Evolutionary conservation across 306 rosid species (phyloP).

Genomic region (Inga leiocalycina): DNA sequence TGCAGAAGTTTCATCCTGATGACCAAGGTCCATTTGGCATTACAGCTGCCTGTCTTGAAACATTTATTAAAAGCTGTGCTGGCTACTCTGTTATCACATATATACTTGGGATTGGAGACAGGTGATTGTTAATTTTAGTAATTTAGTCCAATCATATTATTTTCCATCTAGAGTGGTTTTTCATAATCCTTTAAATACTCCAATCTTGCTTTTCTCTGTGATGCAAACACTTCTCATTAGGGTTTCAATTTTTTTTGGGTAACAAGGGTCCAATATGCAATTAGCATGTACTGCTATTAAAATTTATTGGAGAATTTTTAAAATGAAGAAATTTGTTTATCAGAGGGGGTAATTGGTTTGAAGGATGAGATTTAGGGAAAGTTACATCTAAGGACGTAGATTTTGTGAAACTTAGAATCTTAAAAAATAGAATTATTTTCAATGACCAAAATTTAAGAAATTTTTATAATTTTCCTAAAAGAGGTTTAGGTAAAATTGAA

Average conservation of each 20-base stretch:
- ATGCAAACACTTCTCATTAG: neutral
- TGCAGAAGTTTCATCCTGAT: constrained; percentile 96
- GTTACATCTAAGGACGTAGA: neutral
- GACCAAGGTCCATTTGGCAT: constrained; percentile 96
- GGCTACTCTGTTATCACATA: constrained; percentile 99
- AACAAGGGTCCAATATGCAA: neutral
- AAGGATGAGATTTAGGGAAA: neutral
- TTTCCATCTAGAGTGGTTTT: constrained; percentile 17
- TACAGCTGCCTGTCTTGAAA: constrained; percentile 94
- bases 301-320: neutral
- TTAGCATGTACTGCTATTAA: neutral
- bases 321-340: neutral
- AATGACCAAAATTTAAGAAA: neutral
- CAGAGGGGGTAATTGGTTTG: neutral
- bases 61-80: constrained; percentile 97
- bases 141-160: constrained; percentile 6
- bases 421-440: neutral
- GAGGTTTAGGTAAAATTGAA: neutral
- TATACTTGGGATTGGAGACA: constrained; percentile 98
- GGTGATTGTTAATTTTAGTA: constrained; percentile 50
- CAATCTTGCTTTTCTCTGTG: constrained; percentile 12
- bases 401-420: neutral
- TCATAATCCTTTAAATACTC: constrained; percentile 11
- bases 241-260: neutral
- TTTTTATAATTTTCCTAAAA: neutral